These are phyloP conservation scores for Aspergillus texensis DNA, from an alignment of 2,329 filamentous ascomycete genomes.

Conservation along the genomic window DNA sequence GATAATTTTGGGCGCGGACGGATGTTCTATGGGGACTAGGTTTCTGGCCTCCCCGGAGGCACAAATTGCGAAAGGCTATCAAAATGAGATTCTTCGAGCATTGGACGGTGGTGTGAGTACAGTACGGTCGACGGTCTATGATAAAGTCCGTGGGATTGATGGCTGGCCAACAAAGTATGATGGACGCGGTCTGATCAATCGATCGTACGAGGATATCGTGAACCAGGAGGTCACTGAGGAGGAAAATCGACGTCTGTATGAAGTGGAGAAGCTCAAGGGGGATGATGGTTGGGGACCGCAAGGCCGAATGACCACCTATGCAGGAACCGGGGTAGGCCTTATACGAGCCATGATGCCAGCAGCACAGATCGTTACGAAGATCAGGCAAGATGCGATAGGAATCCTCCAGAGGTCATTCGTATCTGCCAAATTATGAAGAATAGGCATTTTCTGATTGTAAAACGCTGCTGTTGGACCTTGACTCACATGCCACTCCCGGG, in stretches of 20 bases:
- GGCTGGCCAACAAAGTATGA: background rate
- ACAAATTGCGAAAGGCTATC: background rate
- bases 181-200: background rate
- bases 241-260: background rate
- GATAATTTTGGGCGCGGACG: background rate
- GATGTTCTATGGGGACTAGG: background rate
- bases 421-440: background rate
- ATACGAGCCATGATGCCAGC: background rate
- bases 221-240: background rate
- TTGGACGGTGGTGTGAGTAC: background rate
- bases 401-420: background rate
- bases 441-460: no score
- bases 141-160: background rate
- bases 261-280: background rate
- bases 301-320: background rate
- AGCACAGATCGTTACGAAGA: background rate
- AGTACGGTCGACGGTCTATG: background rate
- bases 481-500: no score
- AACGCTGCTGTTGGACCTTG: no score
- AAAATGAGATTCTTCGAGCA: background rate
- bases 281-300: background rate
- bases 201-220: background rate
- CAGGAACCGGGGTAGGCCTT: background rate
- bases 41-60: background rate
- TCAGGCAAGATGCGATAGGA: background rate